Base-by-base conservation (phyloP, 208 protist genomes). In the Herpetomonas samuelpessoai region DNA sequence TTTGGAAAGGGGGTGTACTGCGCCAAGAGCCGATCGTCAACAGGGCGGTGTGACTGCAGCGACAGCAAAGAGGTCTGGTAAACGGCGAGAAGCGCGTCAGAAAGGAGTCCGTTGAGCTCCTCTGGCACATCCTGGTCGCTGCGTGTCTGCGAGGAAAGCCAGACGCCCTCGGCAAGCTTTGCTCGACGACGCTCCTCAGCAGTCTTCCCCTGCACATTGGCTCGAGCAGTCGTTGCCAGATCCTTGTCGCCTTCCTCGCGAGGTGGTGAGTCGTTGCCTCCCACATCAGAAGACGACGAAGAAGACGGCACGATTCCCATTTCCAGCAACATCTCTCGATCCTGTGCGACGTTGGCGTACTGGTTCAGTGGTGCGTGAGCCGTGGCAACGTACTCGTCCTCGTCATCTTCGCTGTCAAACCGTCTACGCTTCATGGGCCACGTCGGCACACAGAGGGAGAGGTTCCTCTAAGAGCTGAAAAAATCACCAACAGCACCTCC, bases 1-100 rank as follows among this genome's bases (percentile, higher is more conserved):
- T n/a, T n/a, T n/a, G n/a, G n/a, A n/a, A 68, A 74, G 1, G 82
- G 77, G n/a, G 78, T 30, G 31, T 95, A 95, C 68, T 95, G 86
- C 0, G 83, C 57, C 1, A 95, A 53, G 0, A 95, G 75, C 54
- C 78, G 77, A 38, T 91, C 83, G 19, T 89, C 82, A 3, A 67
- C 45, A 0, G 57, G 48, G 21, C 44, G 22, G 18, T 71, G 57
- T 2, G 56, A 47, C 26, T 67, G 63, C 10, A 83, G 47, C 63
- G 78, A 79, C 14, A 63, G 49, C 16, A 95, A 59, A 1, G 83
- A 74, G 9, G 78, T 68, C 25, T 54, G 57, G 49, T 92, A 83
- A 0, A 81, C 61, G 0, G 71, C 54, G 21, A 92, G 56, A 21
- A 95, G 60, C 18, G 66, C 57, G n/a, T 80, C 77, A 1, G 77